Conservation (phyloP, 1,284 basidiomycete genomes). For the Xerocomus minutiporus region DNA sequence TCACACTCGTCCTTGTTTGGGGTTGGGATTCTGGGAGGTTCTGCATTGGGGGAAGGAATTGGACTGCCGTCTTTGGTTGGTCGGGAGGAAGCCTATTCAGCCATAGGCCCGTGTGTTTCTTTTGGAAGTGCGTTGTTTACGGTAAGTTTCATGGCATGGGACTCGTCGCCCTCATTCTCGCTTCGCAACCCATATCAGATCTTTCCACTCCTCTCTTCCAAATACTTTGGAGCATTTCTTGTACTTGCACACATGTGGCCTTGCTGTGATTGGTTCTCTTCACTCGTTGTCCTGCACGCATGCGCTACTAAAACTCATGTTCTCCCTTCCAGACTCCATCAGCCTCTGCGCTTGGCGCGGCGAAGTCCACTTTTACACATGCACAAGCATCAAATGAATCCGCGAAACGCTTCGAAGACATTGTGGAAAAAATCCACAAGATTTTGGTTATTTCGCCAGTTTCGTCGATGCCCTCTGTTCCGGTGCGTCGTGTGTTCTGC, state of each 20-base stretch:
- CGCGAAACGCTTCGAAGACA: conserved; percentile 40
- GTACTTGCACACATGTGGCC: conserved; percentile 14
- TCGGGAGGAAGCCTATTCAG: neutral
- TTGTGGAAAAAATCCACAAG: conserved; percentile 53
- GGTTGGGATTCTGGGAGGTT: conserved; percentile 1
- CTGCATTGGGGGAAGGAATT: neutral
- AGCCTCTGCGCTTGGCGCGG: conserved; percentile 1
- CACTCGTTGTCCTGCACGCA: neutral
- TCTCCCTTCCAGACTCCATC: conserved; percentile 8
- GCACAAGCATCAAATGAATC: conserved; percentile 13
- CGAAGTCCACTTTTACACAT: conserved; percentile 20
- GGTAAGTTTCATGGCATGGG: conserved; percentile 18
- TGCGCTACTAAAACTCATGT: conserved; percentile 11
- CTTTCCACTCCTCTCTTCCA: neutral
- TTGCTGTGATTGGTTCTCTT: conserved; percentile 9
- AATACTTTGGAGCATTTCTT: neutral
- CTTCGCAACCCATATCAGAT: neutral
- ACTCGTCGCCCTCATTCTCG: conserved; percentile 7
- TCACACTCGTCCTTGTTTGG: conserved; percentile 22
- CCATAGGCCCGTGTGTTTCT: conserved; percentile 9
- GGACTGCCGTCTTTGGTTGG: neutral
- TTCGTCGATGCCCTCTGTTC: conserved; percentile 29
- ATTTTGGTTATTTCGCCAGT: conserved; percentile 52
- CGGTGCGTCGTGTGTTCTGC: conserved; percentile 17
- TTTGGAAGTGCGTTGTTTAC: conserved; percentile 16